Evolutionary conservation across 306 rosid genomes (phyloP), one percentile per base, ranked within the genome.

Genomic region (Glycine soja): DNA sequence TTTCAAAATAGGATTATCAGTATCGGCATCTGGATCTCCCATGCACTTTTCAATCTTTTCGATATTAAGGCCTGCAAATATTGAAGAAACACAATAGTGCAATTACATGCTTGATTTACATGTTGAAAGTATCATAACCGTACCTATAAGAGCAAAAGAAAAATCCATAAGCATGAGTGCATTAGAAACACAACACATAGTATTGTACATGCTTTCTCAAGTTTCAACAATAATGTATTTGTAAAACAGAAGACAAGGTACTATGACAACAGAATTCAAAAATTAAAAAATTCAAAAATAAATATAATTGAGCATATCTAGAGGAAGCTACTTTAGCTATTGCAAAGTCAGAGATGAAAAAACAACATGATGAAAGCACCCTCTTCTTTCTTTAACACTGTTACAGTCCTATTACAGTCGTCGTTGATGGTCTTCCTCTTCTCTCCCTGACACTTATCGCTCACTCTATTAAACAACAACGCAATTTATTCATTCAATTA

Each of bases 91-190:
- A n/a, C n/a, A n/a, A n/a, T n/a, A 66, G 10, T 3, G 36, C 46
- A 83, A 79, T 83, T 75, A 95, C 99, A 98, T 91, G 99, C 83
- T 95, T 95, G 77, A 95, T 95, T 46, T 91, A 85, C 99, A 95
- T 95, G 83, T 81, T 90, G 91, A 86, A 86, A 73, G 67, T 59
- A 4, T 79, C 83, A 67, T 83, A 80, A 82, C 78, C 82, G 68
- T 80, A 84, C 88, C 85, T 88, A 80, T 38, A 82, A 12, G 51
- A 86, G 34, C 63, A 50, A 72, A 63, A 7, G 72, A 63, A 7
- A 50, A 72, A 75, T 62, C 61, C 73, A 56, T 88, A 76, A 88
- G 79, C 58, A 16, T 40, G n/a, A 62, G 73, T 64, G 7, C 2
- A 67, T 47, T 30, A 62, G 50, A 16, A 61, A 43, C 77, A 72